Base-by-base conservation (phyloP, 2,329 filamentous ascomycete species). In the Penicillium sclerotigenum region DNA sequence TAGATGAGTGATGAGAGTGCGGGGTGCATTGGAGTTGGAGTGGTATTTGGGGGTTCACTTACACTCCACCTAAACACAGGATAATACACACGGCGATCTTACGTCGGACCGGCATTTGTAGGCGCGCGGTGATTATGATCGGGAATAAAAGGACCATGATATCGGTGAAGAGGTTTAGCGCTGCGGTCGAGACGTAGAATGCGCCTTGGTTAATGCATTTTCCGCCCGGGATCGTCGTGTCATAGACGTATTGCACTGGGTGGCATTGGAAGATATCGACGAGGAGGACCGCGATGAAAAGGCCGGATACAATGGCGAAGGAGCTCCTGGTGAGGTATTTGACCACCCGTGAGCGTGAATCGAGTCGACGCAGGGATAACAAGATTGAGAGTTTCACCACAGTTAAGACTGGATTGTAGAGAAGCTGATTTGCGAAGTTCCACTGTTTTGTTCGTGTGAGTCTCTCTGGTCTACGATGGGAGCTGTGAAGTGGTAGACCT, bases 181-280 rank as follows among this genome's bases (percentile, higher is more conserved):
- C 65, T 1, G 65, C 68, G 0, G 62, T 68, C 2, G 62, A 61
- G 1, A 71, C 62, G 42, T 64, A 71, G 47, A 72, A 71, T 1
- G 51, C 61, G 14, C 59, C 63, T 34, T 67, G 64, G n/a, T 69
- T 51, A 36, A 72, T 64, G 41, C 69, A 73, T n/a, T 54, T 63
- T 0, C 66, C 65, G 13, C 56, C 58, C 16, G 52, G 22, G 36
- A 65, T 63, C 18, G 55, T 49, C 1, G 26, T 14, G 24, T 69
- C 59, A 38, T 63, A 72, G 26, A 68, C 55, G 18, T 64, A 65
- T 14, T 55, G 50, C 10, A 71, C 56, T 5, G 69, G 69, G 0
- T 33, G 47, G 56, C 69, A 72, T 58, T 70, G 69, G 34, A 72
- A 71, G n/a, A 69, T 63, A 28, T 69, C 65, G 24, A 70, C 62